phyloP scores from a whole-genome alignment of 2,329 filamentous ascomycete species.

The Taxawa tesnikishii region DNA sequence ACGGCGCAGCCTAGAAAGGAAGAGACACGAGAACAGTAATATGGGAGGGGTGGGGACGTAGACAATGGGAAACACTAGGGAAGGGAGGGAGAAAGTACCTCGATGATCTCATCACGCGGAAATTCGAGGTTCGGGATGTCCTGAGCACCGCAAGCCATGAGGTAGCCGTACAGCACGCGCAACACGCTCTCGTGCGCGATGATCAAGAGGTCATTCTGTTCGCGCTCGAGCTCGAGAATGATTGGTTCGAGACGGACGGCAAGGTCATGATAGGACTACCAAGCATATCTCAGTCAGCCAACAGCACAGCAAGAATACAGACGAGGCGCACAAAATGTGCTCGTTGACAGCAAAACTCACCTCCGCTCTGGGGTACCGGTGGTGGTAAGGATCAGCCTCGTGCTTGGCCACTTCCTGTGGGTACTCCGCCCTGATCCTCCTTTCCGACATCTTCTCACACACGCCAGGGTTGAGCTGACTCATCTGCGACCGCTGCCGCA shows the following conservation, averaged over 20 bases:
- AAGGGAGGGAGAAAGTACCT: too few species aligned
- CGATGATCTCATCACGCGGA: conserved; percentile 92
- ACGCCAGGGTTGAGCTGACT: conserved; percentile 94
- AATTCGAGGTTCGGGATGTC: conserved; percentile 91
- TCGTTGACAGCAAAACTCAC: conserved; percentile 35
- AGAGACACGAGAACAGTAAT: too few species aligned
- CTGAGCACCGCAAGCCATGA: conserved; percentile 95
- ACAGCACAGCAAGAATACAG: too few species aligned
- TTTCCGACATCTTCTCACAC: conserved; percentile 85
- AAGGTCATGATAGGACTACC: conserved; percentile 88
- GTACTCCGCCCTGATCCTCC: conserved; percentile 66
- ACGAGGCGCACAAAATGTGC: too few species aligned
- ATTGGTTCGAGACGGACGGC: conserved; percentile 97
- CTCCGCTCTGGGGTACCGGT: conserved; percentile 89
- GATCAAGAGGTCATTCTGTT: conserved; percentile 94
- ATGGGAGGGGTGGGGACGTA: too few species aligned
- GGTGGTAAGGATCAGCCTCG: conserved; percentile 89
- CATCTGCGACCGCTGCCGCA: conserved; percentile 89
- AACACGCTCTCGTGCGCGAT: conserved; percentile 98
- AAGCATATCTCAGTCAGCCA: too few species aligned
- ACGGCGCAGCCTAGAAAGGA: too few species aligned
- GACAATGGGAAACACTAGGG: too few species aligned
- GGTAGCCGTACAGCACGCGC: conserved; percentile 88
- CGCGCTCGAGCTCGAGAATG: conserved; percentile 90
- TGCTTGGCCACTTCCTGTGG: conserved; percentile 90